These are phyloP conservation scores for Bonnemaisonia californica DNA, from an alignment of 31 red algal genomes.

Conservation along the genomic window DNA sequence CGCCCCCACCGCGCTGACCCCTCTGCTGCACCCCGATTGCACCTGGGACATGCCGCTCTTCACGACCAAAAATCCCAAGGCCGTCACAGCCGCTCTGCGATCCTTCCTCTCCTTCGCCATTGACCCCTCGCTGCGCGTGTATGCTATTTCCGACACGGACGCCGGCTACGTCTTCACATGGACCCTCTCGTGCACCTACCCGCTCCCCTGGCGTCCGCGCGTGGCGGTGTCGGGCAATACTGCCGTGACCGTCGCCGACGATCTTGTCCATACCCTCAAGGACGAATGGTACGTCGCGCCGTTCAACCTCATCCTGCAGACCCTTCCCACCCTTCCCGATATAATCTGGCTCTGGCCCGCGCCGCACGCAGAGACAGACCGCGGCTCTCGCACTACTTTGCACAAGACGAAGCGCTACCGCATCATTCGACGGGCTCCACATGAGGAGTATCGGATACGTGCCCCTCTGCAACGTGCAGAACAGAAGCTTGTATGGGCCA, in stretches of 20 bases:
- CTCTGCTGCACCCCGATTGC: not conserved
- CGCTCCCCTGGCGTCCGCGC: conserved; percentile 38
- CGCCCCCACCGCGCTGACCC: not conserved
- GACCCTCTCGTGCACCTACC: conserved; percentile 28
- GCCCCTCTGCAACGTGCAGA: not conserved
- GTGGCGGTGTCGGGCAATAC: conserved; percentile 18
- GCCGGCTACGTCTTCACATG: not conserved
- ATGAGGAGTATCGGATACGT: not conserved
- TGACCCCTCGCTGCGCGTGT: conserved; percentile 3
- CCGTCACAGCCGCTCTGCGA: not conserved
- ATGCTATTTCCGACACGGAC: not conserved
- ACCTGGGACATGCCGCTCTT: conserved; percentile 25
- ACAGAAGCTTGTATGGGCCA: not conserved
- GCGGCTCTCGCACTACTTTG: conserved; percentile 2
- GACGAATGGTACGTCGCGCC: conserved; percentile 14
- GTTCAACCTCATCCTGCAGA: not conserved
- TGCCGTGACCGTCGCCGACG: not conserved
- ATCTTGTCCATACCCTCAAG: not conserved
- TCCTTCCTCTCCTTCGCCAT: conserved; percentile 4
- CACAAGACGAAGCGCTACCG: not conserved
- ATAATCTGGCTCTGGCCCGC: conserved; percentile 30
- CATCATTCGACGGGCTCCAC: conserved; percentile 20
- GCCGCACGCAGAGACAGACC: conserved; percentile 28
- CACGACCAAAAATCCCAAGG: not conserved
- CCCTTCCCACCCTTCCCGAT: conserved; percentile 13